phyloP scores from a whole-genome alignment of 192 early-diverging fungal genomes.

The Geranomyces michiganensis region DNA sequence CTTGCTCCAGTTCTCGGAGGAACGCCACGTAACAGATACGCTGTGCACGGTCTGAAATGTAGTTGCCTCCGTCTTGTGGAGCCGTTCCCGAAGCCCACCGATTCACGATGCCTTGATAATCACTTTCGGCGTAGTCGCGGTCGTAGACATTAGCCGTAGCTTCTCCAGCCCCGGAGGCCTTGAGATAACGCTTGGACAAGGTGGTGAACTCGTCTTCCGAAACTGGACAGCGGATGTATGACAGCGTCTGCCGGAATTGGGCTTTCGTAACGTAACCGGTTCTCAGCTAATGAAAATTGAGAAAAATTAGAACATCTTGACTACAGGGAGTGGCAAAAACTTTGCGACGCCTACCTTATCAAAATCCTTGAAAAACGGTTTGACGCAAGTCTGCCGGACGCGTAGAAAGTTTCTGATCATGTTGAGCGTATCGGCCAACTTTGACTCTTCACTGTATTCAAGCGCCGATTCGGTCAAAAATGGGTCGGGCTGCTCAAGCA shows the following conservation, averaged over 20 bases:
- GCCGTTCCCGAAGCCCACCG: slow-evolving; percentile 2
- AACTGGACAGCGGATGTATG: slow-evolving; percentile 48
- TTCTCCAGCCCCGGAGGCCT: background rate
- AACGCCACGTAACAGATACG: slow-evolving; percentile 56
- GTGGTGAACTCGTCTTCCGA: slow-evolving; percentile 53
- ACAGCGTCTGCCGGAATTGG: slow-evolving; percentile 57
- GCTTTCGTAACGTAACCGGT: slow-evolving; percentile 57
- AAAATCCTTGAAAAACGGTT: slow-evolving; percentile 62
- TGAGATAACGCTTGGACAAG: slow-evolving; percentile 51
- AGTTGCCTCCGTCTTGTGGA: slow-evolving; percentile 15
- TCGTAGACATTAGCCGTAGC: background rate
- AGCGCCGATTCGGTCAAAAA: slow-evolving; percentile 37
- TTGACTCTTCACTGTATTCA: slow-evolving; percentile 32
- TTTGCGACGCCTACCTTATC: slow-evolving; percentile 40
- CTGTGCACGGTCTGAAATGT: slow-evolving; percentile 39
- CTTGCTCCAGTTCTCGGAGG: slow-evolving; percentile 44
- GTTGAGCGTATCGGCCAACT: slow-evolving; percentile 36
- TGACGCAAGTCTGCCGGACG: slow-evolving; percentile 50
- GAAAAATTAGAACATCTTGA: too few relatives aligned
- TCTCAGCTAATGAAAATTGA: slow-evolving; percentile 33
- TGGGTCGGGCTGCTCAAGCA: slow-evolving; percentile 29
- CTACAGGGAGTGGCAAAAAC: too few relatives aligned
- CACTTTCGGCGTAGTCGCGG: slow-evolving; percentile 15
- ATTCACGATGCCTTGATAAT: background rate
- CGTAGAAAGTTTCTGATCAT: slow-evolving; percentile 46